Base-by-base conservation (phyloP, 345 rosid genomes). In the Abelmoschus esculentus region DNA sequence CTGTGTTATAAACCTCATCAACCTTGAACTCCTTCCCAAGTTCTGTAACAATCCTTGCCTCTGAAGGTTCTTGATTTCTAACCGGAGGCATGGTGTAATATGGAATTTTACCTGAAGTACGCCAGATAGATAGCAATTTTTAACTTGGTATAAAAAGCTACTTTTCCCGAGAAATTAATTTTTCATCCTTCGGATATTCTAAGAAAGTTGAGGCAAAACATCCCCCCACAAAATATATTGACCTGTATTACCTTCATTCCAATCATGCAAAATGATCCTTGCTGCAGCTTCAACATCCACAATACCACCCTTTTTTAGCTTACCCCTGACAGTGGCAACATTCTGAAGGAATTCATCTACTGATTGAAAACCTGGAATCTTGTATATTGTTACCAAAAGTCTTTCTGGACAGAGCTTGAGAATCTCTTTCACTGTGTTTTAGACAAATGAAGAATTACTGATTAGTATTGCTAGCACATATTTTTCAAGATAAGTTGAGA, bases 231-330 rank as follows among this genome's bases (percentile, higher is more conserved):
- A 9, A 54, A 55, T 19, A 34, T 7, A 36, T 19, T 17, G 6
- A 15, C 19, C 46, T 6, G 56, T 40, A n/a, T 44, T 32, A 70
- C 72, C 72, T 70, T 70, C 64, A 70, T 70, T 70, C 72, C 72
- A 70, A 22, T 70, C 72, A n/a, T 70, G 72, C 65, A 95, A 83
- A 75, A 95, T 84, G 67, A 91, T 86, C 78, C 90, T 88, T 12
- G 99, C 98, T 63, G 96, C 86, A 72, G 98, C 89, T 14, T 91
- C 96, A 58, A 84, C 87, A 78, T 95, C 98, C 66, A 88, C 89
- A 52, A 90, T 70, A 74, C 99, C 97, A 75, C 99, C 99, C 83
- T 95, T 95, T 74, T 90, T 95, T 14, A 95, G 96, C 84, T 84
- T 88, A 38, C 98, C 99, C 78, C 98, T 88, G 1, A 89, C 93